Conservation (phyloP, 2,329 filamentous ascomycete genomes). For the Periconia sp. region DNA sequence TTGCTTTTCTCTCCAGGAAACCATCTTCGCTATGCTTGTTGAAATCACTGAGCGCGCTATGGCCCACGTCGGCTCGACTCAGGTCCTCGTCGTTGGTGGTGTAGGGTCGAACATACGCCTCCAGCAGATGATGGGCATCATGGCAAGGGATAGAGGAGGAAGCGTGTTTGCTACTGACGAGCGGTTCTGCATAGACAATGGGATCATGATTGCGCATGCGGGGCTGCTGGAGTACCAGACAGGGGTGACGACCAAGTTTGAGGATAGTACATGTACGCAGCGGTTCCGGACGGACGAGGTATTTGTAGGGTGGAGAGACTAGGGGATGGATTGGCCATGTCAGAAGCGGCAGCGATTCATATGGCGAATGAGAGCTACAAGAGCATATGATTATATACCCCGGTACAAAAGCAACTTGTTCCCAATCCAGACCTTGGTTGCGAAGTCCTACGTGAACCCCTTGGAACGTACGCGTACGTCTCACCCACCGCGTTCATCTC, state of each 20-base stretch:
- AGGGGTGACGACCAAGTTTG: constrained; percentile 76
- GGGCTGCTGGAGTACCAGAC: constrained; percentile 84
- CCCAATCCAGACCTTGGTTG: too few species aligned
- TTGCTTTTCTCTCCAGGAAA: constrained; percentile 95
- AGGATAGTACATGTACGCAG: constrained; percentile 75
- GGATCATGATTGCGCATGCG: constrained; percentile 99
- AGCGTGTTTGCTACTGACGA: constrained; percentile 95
- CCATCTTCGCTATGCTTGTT: constrained; percentile 94
- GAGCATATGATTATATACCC: too few species aligned
- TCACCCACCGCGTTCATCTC: too few species aligned
- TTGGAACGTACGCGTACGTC: too few species aligned
- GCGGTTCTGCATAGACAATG: constrained; percentile 98
- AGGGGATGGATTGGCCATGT: too few species aligned
- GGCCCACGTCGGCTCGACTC: constrained; percentile 90
- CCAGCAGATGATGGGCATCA: constrained; percentile 98
- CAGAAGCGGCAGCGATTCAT: too few species aligned
- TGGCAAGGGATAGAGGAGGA: constrained; percentile 87
- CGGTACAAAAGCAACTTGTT: too few species aligned
- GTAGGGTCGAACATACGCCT: constrained; percentile 94
- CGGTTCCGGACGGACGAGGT: constrained; percentile 59
- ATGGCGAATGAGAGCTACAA: too few species aligned
- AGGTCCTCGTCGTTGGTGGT: constrained; percentile 94
- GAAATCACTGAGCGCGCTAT: constrained; percentile 98
- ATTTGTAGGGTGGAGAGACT: constrained; percentile 57
- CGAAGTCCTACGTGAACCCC: too few species aligned